Conservation (phyloP, 345 rosid species). For the Syzygium aromaticum region DNA sequence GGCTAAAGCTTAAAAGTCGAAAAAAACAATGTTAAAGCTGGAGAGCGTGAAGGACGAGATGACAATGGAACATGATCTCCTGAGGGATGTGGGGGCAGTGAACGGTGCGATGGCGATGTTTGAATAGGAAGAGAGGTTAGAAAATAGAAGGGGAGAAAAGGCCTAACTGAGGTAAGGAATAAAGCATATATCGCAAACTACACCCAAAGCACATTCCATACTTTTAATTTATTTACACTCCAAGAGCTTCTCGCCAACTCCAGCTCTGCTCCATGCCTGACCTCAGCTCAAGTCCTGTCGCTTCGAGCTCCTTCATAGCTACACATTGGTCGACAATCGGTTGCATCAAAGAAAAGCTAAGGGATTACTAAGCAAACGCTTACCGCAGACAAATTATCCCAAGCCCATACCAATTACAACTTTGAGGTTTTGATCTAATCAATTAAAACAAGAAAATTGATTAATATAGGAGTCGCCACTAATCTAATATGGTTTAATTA, state of each 20-base stretch:
- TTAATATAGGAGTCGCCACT: not conserved
- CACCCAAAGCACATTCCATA: not conserved
- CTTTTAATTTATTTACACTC: not conserved
- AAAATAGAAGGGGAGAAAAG: not conserved
- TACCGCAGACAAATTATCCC: not conserved
- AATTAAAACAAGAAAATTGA: not conserved
- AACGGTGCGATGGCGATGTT: not conserved
- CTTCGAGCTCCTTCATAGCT: not conserved
- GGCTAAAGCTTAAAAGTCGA: not conserved
- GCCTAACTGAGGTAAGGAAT: not conserved
- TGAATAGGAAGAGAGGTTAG: not conserved
- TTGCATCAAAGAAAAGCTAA: not conserved
- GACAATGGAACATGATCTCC: not conserved
- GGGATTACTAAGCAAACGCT: not conserved
- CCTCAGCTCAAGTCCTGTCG: not conserved
- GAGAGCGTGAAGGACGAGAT: not conserved
- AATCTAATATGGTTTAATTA: not conserved
- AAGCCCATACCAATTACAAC: not conserved
- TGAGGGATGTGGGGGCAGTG: not conserved
- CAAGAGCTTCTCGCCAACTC: not conserved
- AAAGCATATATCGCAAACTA: not conserved
- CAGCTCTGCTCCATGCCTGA: not conserved
- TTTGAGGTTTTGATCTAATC: not conserved
- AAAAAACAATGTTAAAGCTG: not conserved
- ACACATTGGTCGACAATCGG: not conserved